Conservation (phyloP, 495 filamentous ascomycete species). For the Podospora tetraspora region DNA sequence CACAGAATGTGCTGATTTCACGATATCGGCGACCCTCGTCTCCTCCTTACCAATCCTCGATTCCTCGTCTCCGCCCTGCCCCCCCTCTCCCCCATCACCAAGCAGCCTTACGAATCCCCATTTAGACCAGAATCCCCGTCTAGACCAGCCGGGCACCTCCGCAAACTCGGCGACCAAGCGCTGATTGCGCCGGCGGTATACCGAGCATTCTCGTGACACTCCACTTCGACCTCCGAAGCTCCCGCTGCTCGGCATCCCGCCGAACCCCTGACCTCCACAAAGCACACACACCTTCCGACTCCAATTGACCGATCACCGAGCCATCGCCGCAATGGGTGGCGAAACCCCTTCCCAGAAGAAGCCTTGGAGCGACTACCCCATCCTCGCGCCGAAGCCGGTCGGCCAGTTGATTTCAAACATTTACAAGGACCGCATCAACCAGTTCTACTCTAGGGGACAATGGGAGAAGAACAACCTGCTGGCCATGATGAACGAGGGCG, state of each 20-base stretch:
- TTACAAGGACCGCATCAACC: constrained; percentile 76
- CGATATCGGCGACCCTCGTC: neutral
- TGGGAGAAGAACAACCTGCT: constrained; percentile 74
- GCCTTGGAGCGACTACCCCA: constrained; percentile 40
- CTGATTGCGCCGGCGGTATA: neutral
- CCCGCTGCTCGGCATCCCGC: neutral
- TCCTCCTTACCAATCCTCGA: neutral
- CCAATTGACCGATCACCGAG: constrained; percentile 6
- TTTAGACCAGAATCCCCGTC: neutral
- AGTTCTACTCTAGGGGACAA: constrained; percentile 76
- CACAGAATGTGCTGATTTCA: neutral
- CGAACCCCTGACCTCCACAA: neutral
- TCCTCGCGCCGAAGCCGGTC: constrained; percentile 44
- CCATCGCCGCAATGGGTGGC: constrained; percentile 29
- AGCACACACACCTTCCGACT: neutral
- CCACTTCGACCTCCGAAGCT: constrained; percentile 1
- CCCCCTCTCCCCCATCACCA: neutral
- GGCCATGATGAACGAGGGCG: constrained; percentile 70
- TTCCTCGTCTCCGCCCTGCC: neutral
- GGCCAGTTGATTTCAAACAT: constrained; percentile 84
- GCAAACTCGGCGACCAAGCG: neutral
- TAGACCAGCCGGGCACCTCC: neutral
- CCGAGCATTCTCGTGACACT: neutral
- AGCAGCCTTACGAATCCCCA: neutral
- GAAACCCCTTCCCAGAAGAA: constrained; percentile 25